Conservation (phyloP, 2,329 filamentous ascomycete species). For the Aspergillus fumigatiaffinis region DNA sequence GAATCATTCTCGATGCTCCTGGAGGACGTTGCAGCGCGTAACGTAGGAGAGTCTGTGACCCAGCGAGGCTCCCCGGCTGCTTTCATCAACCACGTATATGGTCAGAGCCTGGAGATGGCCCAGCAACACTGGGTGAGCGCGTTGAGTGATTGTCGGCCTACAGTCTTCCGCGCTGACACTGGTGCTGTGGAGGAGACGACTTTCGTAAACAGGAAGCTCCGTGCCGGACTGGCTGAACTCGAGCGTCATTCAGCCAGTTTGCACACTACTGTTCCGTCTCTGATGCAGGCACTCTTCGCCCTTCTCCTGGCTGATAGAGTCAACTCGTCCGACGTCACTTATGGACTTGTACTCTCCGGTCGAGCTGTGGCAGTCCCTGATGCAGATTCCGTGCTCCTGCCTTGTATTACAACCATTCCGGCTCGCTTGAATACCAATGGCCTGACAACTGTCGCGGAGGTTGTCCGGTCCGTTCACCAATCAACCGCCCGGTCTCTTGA, state of each 20-base stretch:
- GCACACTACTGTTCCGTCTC: constrained; percentile 27
- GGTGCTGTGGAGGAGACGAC: constrained; percentile 8
- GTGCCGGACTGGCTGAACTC: constrained; percentile 20
- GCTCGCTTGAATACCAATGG: constrained; percentile 25
- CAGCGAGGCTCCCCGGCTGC: constrained; percentile 18
- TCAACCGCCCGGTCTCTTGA: constrained; percentile 26
- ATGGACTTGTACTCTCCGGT: constrained; percentile 32
- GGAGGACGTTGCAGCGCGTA: constrained; percentile 27
- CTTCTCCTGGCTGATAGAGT: constrained; percentile 30
- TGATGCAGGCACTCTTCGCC: constrained; percentile 32
- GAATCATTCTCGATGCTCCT: constrained; percentile 32
- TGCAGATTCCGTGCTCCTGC: constrained; percentile 30
- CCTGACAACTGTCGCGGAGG: constrained; percentile 19
- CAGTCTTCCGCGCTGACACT: constrained; percentile 10
- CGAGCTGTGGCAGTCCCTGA: constrained; percentile 28
- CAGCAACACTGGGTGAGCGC: constrained; percentile 25
- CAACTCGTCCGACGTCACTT: constrained; percentile 27
- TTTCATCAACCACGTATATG: constrained; percentile 26
- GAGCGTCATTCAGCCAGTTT: constrained; percentile 23
- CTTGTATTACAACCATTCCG: constrained; percentile 37
- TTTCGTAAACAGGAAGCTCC: constrained; percentile 10
- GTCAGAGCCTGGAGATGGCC: constrained; percentile 22
- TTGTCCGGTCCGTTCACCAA: constrained; percentile 21
- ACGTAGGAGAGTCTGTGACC: constrained; percentile 11
- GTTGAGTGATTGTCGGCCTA: constrained; percentile 22